Conservation (phyloP, 306 rosid genomes). For the Prunus campanulata region DNA sequence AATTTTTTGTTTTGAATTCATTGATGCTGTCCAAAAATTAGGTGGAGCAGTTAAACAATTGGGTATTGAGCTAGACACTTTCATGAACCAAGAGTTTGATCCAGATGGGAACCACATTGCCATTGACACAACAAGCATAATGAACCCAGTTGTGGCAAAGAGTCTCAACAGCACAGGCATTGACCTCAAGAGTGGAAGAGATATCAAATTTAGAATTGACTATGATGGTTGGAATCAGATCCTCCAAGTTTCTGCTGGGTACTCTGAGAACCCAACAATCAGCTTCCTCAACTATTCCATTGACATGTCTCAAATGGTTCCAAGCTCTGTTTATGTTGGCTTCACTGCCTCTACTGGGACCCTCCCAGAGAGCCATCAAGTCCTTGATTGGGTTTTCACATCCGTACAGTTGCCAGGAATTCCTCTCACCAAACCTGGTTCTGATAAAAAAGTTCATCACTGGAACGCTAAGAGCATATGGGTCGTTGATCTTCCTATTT, state of each 20-base stretch:
- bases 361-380: constrained; percentile 38
- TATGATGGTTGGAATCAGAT: constrained; percentile 40
- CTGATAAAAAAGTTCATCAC: not conserved
- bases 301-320: constrained; percentile 27
- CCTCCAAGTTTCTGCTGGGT: constrained; percentile 37
- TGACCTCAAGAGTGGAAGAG: constrained; percentile 53
- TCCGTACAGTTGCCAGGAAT: constrained; percentile 37
- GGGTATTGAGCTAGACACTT: constrained; percentile 52
- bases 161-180: constrained; percentile 37
- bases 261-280: constrained; percentile 27
- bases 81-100: constrained; percentile 49
- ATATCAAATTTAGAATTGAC: constrained; percentile 40
- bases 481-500: constrained; percentile 23
- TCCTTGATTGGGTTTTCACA: constrained; percentile 53
- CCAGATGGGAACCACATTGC: constrained; percentile 53
- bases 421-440: constrained; percentile 15
- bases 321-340: constrained; percentile 51
- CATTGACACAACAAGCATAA: constrained; percentile 44
- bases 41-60: constrained; percentile 41
- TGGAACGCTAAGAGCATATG: constrained; percentile 28
- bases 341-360: constrained; percentile 51
- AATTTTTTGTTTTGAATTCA: not conserved
- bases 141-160: constrained; percentile 32
- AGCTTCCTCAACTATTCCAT: constrained; percentile 40
- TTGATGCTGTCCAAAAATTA: not conserved